Evolutionary conservation across 257 asterid species (phyloP).

Genomic region (Orobanche coerulescens): DNA sequence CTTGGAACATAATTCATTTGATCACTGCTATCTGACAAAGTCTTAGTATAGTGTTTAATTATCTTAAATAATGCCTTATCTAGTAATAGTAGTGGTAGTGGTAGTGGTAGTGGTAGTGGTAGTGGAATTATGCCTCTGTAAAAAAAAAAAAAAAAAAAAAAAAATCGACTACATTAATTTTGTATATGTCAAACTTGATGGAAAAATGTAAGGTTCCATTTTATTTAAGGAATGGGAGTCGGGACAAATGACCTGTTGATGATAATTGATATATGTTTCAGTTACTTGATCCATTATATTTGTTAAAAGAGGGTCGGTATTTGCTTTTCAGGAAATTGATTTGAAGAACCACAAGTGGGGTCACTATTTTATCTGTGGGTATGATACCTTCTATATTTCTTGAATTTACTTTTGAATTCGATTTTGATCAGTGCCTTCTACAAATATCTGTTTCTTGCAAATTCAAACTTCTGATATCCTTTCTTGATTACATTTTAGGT

Average conservation of each 20-base stretch:
- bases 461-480: constrained; percentile 2
- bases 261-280: neutral
- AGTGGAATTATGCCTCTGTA: too few species aligned
- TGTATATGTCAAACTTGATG: neutral
- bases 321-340: constrained; percentile 67
- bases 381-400: constrained; percentile 27
- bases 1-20: neutral
- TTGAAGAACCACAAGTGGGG: constrained; percentile 87
- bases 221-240: neutral
- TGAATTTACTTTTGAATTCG: neutral
- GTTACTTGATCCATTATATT: constrained; percentile 1
- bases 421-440: neutral
- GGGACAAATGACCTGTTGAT: neutral
- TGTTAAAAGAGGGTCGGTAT: neutral
- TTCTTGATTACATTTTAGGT: constrained; percentile 35
- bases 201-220: neutral
- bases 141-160: too few species aligned
- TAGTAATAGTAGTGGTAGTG: too few species aligned
- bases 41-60: neutral
- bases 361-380: constrained; percentile 93
- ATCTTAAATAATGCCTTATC: neutral
- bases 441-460: neutral
- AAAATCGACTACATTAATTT: neutral
- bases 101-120: too few species aligned
- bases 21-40: too few species aligned